Percentiles rank a stretch among this genome's conserved stretches.
These are phyloP conservation scores for Metschnikowia lochheadii DNA, from an alignment of 805 yeast genomes.

Conservation along the genomic window DNA sequence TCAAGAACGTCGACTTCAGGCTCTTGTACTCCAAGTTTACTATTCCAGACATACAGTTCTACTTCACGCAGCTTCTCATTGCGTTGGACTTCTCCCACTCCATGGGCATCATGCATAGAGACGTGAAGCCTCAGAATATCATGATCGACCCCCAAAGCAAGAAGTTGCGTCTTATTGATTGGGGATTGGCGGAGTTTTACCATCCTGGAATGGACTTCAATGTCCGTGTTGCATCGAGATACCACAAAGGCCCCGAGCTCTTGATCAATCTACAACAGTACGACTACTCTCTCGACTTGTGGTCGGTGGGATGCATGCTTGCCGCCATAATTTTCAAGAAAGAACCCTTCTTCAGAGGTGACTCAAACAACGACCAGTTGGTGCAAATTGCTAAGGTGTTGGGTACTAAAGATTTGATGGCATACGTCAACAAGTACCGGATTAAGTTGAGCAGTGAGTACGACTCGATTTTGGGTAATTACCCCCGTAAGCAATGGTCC, in stretches of 20 bases:
- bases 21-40: constrained; percentile 74
- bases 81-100: constrained; percentile 90
- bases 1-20: constrained; percentile 79
- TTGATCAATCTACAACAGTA: constrained; percentile 81
- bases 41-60: constrained; percentile 72
- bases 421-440: constrained; percentile 67
- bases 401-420: constrained; percentile 76
- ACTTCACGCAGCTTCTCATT: constrained; percentile 72
- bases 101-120: constrained; percentile 94
- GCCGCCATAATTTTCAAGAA: constrained; percentile 87
- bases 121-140: constrained; percentile 92
- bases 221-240: constrained; percentile 90
- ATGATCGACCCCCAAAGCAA: constrained; percentile 82
- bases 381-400: constrained; percentile 84
- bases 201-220: constrained; percentile 87
- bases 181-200: constrained; percentile 95
- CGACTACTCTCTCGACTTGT: constrained; percentile 86
- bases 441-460: constrained; percentile 70
- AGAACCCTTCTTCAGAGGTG: constrained; percentile 92
- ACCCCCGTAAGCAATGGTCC: constrained; percentile 83
- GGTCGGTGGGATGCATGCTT: constrained; percentile 93
- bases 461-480: constrained; percentile 63
- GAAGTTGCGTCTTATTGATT: constrained; percentile 78
- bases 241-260: constrained; percentile 90
- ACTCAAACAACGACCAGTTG: constrained; percentile 84